Conservation (phyloP, 345 rosid species). For the Lepidium africanum region DNA sequence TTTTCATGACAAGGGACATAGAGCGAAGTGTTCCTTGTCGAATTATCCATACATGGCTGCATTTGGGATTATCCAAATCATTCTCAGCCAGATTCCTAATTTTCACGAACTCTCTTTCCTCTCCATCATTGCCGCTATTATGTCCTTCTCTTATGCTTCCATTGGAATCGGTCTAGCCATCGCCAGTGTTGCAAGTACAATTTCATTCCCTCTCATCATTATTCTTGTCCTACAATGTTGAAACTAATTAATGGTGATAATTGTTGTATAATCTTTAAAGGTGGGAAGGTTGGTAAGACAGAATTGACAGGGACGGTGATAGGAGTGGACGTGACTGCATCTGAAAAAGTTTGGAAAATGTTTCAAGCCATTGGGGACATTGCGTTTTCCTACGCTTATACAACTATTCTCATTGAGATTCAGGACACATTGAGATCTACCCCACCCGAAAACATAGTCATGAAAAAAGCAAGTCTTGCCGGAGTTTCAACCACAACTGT, state of each 20-base stretch:
- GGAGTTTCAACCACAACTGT: conserved; percentile 58
- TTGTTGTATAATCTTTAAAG: conserved; percentile 10
- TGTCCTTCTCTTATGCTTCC: conserved; percentile 79
- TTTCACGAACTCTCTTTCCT: conserved; percentile 83
- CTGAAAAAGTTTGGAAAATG: conserved; percentile 63
- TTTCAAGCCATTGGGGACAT: conserved; percentile 81
- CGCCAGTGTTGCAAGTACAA: conserved; percentile 33
- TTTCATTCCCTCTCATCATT: too few relatives aligned
- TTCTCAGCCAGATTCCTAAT: conserved; percentile 77
- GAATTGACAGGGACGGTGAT: conserved; percentile 45
- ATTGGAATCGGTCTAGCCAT: conserved; percentile 79
- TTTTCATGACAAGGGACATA: conserved; percentile 57
- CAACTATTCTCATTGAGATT: conserved; percentile 71
- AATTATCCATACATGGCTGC: conserved; percentile 54
- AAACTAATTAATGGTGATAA: conserved; percentile 5
- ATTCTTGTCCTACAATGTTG: not conserved
- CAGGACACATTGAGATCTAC: conserved; percentile 68
- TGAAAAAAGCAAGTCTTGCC: conserved; percentile 50
- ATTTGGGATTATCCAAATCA: conserved; percentile 52
- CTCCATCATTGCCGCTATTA: conserved; percentile 70
- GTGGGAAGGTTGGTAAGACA: conserved; percentile 40
- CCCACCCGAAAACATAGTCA: conserved; percentile 59
- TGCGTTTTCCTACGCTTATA: conserved; percentile 81
- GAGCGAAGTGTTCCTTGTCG: conserved; percentile 39
- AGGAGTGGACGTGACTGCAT: conserved; percentile 59